These are phyloP conservation scores for Peltaster fructicola DNA, from an alignment of 2,329 filamentous ascomycete genomes.

Conservation along the genomic window DNA sequence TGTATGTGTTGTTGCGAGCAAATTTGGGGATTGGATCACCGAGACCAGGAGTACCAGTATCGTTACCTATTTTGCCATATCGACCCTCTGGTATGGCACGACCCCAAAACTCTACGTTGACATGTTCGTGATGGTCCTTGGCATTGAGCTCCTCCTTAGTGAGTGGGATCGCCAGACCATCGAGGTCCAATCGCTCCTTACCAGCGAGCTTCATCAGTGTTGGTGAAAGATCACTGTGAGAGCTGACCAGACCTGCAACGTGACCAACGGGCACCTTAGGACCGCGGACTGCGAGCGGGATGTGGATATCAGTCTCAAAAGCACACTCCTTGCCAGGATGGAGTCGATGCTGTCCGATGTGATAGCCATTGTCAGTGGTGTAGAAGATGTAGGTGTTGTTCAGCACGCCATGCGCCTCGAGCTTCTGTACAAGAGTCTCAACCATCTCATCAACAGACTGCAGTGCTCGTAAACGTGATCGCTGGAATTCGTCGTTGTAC, in stretches of 20 bases:
- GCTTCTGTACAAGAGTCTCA: constrained; percentile 24
- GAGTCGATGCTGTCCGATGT: constrained; percentile 22
- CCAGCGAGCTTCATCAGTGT: constrained; percentile 20
- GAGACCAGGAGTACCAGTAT: constrained; percentile 3
- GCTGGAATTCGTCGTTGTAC: constrained; percentile 36
- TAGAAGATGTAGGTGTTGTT: constrained; percentile 30
- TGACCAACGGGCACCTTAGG: constrained; percentile 16
- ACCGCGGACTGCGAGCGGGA: constrained; percentile 22
- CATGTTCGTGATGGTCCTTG: constrained; percentile 16
- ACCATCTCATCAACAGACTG: constrained; percentile 39
- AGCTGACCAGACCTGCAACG: constrained; percentile 17
- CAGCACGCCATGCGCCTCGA: constrained; percentile 26
- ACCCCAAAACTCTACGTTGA: constrained; percentile 25
- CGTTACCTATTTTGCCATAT: constrained; percentile 10
- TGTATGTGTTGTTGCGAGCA: constrained; percentile 15
- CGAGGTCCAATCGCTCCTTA: constrained; percentile 16
- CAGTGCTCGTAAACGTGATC: constrained; percentile 30
- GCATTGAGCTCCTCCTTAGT: constrained; percentile 7
- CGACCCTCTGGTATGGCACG: constrained; percentile 13
- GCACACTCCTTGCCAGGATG: constrained; percentile 22
- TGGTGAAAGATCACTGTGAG: constrained; percentile 22
- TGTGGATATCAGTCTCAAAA: constrained; percentile 22
- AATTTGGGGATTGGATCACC: constrained; percentile 3
- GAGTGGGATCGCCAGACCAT: constrained; percentile 19
- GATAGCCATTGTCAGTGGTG: constrained; percentile 23